Conservation (phyloP, 768 basidiomycete genomes). For the Suillus decipiens region DNA sequence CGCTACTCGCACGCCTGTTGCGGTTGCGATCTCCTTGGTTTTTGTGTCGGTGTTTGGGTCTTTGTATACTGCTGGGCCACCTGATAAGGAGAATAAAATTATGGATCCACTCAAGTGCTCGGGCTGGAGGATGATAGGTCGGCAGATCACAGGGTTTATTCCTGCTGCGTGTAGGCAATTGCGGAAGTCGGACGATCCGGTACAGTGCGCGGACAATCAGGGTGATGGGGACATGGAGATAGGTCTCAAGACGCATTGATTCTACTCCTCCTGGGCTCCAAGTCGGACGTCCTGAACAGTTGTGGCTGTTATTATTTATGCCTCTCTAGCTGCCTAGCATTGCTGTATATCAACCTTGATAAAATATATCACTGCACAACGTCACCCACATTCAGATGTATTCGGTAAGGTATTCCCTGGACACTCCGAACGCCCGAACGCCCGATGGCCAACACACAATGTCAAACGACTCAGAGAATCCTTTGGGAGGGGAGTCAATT, state of each 20-base stretch:
- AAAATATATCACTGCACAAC: background rate
- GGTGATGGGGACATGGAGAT: background rate
- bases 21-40: slow-evolving; percentile 21
- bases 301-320: background rate
- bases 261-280: background rate
- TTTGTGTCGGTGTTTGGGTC: slow-evolving; percentile 31
- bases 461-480: too few species aligned
- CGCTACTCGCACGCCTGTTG: slow-evolving; percentile 29
- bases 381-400: background rate
- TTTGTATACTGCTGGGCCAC: slow-evolving; percentile 25
- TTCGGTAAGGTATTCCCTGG: background rate
- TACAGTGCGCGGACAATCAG: background rate
- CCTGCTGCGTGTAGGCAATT: background rate
- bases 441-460: too few species aligned
- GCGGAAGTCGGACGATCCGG: background rate
- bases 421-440: background rate
- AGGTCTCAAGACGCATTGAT: slow-evolving; percentile 2
- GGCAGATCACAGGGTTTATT: slow-evolving; percentile 1
- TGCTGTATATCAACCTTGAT: background rate
- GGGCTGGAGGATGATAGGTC: background rate
- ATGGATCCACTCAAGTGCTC: background rate
- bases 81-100: slow-evolving; percentile 18
- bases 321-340: background rate
- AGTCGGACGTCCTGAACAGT: background rate
- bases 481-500: too few species aligned